These are phyloP conservation scores for Phytophthora uliginosa DNA, from an alignment of 352 stramenopile genomes.

Conservation along the genomic window DNA sequence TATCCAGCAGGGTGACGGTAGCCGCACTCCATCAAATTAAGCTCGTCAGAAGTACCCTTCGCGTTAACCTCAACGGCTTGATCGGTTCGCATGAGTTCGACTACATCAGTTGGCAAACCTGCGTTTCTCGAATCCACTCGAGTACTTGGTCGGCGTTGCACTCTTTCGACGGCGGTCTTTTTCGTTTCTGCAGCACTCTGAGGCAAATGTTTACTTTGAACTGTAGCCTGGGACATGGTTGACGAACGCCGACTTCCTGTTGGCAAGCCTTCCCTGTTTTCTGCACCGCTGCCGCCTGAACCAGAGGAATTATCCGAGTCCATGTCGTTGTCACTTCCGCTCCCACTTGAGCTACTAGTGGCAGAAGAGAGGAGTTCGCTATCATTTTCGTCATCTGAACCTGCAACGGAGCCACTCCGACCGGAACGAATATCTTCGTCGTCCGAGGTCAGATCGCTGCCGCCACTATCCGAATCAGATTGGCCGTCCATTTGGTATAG, in stretches of 20 bases:
- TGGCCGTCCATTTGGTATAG: constrained; percentile 63
- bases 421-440: constrained; percentile 58
- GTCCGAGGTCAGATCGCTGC: constrained; percentile 60
- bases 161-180: constrained; percentile 22
- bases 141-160: constrained; percentile 35
- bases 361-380: constrained; percentile 55
- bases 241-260: constrained; percentile 21
- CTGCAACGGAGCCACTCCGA: constrained; percentile 40
- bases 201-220: constrained; percentile 10
- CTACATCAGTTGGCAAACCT: constrained; percentile 58
- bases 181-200: constrained; percentile 12
- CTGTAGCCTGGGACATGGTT: background rate
- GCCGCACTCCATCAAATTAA: constrained; percentile 85
- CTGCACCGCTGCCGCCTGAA: constrained; percentile 41
- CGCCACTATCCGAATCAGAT: constrained; percentile 66
- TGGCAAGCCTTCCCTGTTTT: constrained; percentile 29
- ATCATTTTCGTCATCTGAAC: constrained; percentile 44
- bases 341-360: constrained; percentile 67
- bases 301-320: constrained; percentile 37
- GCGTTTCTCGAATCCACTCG: constrained; percentile 41
- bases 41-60: constrained; percentile 65
- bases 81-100: constrained; percentile 86
- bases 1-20: constrained; percentile 79
- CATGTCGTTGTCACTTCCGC: constrained; percentile 60
- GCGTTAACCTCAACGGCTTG: constrained; percentile 52